These are phyloP conservation scores for Alternaria incomplexa DNA, from an alignment of 2,329 filamentous ascomycete genomes.

Conservation along the genomic window DNA sequence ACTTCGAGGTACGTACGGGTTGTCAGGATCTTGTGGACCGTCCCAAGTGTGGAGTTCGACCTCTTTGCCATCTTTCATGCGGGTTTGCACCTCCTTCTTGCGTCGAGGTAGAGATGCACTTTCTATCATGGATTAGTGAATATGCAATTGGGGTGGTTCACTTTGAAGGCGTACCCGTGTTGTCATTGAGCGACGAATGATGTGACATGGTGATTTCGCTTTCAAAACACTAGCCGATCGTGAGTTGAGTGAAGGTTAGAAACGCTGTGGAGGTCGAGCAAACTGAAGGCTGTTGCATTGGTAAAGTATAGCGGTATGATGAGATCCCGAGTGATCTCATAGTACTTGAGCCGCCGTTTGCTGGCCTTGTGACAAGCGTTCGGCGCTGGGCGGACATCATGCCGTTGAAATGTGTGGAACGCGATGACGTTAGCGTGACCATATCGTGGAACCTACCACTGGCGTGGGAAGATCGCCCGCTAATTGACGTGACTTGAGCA, in stretches of 20 bases:
- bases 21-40: constrained; percentile 30
- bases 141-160: neutral
- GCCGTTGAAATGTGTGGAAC: constrained; percentile 1
- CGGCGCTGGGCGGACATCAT: neutral
- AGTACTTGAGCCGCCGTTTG: neutral
- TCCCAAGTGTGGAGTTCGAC: constrained; percentile 34
- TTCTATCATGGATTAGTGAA: neutral
- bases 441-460: neutral
- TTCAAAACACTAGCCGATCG: neutral
- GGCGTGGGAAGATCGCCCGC: neutral
- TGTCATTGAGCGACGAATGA: constrained; percentile 9
- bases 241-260: neutral
- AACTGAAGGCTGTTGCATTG: neutral
- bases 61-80: constrained; percentile 26
- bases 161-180: constrained; percentile 10
- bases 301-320: neutral
- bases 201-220: constrained; percentile 13
- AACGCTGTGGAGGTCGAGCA: neutral
- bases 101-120: neutral
- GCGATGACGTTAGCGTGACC: constrained; percentile 11
- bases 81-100: constrained; percentile 5
- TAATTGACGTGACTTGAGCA: neutral
- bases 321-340: constrained; percentile 10
- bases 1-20: constrained; percentile 18
- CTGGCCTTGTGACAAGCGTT: neutral